A percentile compares a stretch with the other conserved stretches of the same genome.
phyloP scores from a whole-genome alignment of 768 basidiomycete species.

The Strobilomyces echinocephalus region DNA sequence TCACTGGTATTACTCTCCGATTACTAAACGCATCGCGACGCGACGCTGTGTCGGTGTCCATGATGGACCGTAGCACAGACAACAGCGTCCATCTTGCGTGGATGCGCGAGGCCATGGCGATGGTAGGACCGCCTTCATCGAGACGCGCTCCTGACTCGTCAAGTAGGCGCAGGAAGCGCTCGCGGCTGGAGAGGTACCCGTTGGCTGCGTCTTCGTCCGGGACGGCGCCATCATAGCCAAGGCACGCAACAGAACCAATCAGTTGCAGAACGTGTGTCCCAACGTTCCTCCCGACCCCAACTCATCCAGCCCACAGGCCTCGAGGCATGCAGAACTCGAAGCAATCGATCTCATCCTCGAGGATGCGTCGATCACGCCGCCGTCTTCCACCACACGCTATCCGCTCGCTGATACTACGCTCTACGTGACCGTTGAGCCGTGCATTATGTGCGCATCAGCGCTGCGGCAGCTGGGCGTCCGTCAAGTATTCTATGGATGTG shows the following conservation, averaged over 20 bases:
- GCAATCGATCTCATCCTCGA: slow-evolving; percentile 87
- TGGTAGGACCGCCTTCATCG: slow-evolving; percentile 45
- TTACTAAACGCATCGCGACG: not conserved
- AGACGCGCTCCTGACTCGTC: not conserved
- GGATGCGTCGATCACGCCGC: slow-evolving; percentile 52
- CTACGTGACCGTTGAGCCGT: slow-evolving; percentile 98
- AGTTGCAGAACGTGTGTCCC: slow-evolving; percentile 75
- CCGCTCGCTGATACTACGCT: slow-evolving; percentile 77
- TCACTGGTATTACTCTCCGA: not conserved
- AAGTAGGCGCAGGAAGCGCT: slow-evolving; percentile 81
- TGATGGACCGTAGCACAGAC: not conserved
- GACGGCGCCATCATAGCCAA: slow-evolving; percentile 71
- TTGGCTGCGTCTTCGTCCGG: slow-evolving; percentile 93
- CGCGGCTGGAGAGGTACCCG: slow-evolving; percentile 82
- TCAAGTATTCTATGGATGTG: slow-evolving; percentile 88
- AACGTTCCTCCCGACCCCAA: not conserved
- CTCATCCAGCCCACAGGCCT: slow-evolving; percentile 54
- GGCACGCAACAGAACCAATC: slow-evolving; percentile 92
- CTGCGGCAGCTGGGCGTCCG: slow-evolving; percentile 90
- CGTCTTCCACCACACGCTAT: slow-evolving; percentile 35
- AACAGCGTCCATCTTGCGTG: slow-evolving; percentile 44
- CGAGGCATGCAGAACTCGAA: slow-evolving; percentile 95
- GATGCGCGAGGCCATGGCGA: slow-evolving; percentile 81
- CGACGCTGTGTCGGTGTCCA: not conserved
- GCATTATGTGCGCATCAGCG: slow-evolving; percentile 98